A percentile compares a stretch with the other conserved stretches of the same genome.
phyloP scores from a whole-genome alignment of 2,329 filamentous ascomycete genomes.

The Fusarium sp. region DNA sequence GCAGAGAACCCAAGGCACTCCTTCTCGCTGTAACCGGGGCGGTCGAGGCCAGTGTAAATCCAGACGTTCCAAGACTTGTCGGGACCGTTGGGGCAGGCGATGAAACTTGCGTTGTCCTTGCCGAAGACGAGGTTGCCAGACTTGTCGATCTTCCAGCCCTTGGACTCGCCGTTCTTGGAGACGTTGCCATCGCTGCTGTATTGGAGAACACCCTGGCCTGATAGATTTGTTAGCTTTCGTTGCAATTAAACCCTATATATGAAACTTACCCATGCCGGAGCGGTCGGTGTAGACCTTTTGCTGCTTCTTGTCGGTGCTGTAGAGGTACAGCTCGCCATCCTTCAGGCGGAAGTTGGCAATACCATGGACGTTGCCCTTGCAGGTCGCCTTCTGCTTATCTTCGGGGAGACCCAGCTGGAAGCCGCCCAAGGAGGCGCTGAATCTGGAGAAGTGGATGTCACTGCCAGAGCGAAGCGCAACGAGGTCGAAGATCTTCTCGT shows the following conservation, averaged over 20 bases:
- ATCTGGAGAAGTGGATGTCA: slow-evolving; percentile 60
- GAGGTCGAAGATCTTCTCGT: slow-evolving; percentile 57
- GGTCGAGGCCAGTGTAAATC: slow-evolving; percentile 48
- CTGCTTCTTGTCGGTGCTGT: slow-evolving; percentile 52
- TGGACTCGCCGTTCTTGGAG: slow-evolving; percentile 53
- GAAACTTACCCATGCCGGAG: slow-evolving; percentile 67
- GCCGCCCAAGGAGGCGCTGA: slow-evolving; percentile 60
- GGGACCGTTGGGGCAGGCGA: slow-evolving; percentile 64
- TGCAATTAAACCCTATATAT: rapidly evolving
- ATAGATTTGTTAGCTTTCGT: neutral
- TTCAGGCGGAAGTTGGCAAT: slow-evolving; percentile 63
- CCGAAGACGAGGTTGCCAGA: slow-evolving; percentile 25
- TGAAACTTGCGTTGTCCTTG: slow-evolving; percentile 53
- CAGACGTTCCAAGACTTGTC: slow-evolving; percentile 59
- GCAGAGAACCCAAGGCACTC: slow-evolving; percentile 55
- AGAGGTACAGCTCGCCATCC: slow-evolving; percentile 63
- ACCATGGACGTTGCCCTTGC: slow-evolving; percentile 56
- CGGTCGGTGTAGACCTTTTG: slow-evolving; percentile 69
- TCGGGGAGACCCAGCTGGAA: slow-evolving; percentile 59
- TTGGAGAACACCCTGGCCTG: slow-evolving; percentile 66
- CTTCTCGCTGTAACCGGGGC: slow-evolving; percentile 54
- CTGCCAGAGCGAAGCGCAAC: slow-evolving; percentile 64
- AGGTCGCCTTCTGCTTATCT: slow-evolving; percentile 61
- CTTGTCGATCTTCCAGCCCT: slow-evolving; percentile 62
- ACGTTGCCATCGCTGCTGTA: slow-evolving; percentile 66